phyloP scores from a whole-genome alignment of 2,329 filamentous ascomycete species.

The Ophiostoma sp. region DNA sequence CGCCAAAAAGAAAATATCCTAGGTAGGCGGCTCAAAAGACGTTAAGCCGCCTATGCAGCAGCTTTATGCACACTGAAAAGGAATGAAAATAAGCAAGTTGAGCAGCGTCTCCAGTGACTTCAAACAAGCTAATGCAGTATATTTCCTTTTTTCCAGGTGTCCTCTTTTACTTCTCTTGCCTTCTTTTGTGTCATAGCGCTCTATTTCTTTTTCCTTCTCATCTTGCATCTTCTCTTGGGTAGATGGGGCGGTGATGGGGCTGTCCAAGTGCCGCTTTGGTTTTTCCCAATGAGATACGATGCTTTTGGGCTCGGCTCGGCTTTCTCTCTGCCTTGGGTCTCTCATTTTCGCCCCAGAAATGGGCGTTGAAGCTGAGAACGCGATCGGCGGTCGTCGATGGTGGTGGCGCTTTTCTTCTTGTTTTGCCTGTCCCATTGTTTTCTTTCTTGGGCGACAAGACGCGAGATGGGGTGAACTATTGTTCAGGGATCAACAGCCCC shows the following conservation, averaged over 20 bases:
- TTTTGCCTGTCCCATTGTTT: neutral
- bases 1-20: neutral
- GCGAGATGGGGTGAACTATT: neutral
- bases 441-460: neutral
- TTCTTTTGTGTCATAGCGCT: neutral
- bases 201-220: neutral
- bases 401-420: neutral
- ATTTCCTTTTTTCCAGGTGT: neutral
- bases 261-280: neutral
- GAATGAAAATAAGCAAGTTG: neutral
- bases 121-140: conserved; percentile 17
- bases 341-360: neutral
- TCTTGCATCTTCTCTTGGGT: neutral
- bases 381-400: neutral
- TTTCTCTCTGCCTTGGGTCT: neutral
- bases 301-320: neutral
- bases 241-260: neutral
- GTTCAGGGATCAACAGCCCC: neutral
- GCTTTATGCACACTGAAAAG: neutral
- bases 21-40: no score
- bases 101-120: neutral
- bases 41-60: neutral
- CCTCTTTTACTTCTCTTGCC: neutral
- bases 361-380: neutral
- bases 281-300: neutral